Conservation (phyloP, 768 basidiomycete species). For the Amanita exitialis region DNA sequence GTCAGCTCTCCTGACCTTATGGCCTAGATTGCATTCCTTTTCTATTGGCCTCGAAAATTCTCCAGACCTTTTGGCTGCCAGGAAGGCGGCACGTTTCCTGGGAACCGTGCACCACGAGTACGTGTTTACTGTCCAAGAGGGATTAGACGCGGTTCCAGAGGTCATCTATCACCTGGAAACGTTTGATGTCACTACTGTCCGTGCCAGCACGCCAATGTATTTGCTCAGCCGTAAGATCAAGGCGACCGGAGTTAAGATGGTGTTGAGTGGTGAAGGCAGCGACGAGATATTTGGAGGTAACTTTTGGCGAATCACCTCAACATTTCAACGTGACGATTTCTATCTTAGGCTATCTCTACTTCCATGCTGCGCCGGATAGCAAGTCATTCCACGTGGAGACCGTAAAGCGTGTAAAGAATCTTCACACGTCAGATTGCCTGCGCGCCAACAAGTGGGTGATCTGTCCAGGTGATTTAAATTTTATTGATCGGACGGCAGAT, state of each 20-base stretch:
- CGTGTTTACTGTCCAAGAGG: slow-evolving; percentile 96
- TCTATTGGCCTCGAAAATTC: slow-evolving; percentile 93
- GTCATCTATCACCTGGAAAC: slow-evolving; percentile 98
- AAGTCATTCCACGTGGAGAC: slow-evolving; percentile 91
- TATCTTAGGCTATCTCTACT: slow-evolving; percentile 85
- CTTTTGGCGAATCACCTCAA: neutral
- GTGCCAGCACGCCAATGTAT: slow-evolving; percentile 98
- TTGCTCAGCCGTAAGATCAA: slow-evolving; percentile 97
- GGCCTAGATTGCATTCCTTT: slow-evolving; percentile 98
- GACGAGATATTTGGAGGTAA: slow-evolving; percentile 95
- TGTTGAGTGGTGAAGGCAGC: slow-evolving; percentile 92
- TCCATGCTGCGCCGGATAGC: slow-evolving; percentile 92
- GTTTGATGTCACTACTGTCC: slow-evolving; percentile 96
- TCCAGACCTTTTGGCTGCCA: slow-evolving; percentile 89
- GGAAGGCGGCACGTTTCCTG: slow-evolving; percentile 86
- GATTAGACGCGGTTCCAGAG: slow-evolving; percentile 92
- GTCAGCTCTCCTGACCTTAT: slow-evolving; percentile 66
- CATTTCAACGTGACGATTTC: neutral
- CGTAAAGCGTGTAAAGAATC: slow-evolving; percentile 91
- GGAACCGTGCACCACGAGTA: slow-evolving; percentile 97
- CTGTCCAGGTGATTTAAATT: neutral
- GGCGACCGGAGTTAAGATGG: slow-evolving; percentile 99
- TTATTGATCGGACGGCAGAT: slow-evolving; percentile 32
- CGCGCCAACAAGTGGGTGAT: slow-evolving; percentile 86
- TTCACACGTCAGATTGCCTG: slow-evolving; percentile 95